Conservation (phyloP, 257 asterid species). For the Cinchona pubescens region DNA sequence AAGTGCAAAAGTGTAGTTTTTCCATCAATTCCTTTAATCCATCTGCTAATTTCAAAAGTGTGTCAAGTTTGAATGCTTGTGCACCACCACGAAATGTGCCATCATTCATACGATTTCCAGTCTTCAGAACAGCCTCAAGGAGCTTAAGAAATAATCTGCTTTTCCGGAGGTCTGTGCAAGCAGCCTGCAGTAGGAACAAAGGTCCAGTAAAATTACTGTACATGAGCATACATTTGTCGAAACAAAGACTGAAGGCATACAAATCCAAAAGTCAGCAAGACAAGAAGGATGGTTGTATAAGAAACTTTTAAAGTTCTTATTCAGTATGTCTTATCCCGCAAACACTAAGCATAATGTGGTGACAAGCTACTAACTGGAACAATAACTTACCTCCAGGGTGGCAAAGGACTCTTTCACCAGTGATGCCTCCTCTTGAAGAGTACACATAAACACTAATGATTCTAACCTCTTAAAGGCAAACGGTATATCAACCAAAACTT, state of each 20-base stretch:
- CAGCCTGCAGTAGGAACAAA: conserved; percentile 55
- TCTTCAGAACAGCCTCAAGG: conserved; percentile 93
- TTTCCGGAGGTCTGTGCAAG: conserved; percentile 73
- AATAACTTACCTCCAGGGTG: conserved; percentile 66
- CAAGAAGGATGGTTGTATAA: not conserved
- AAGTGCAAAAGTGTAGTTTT: conserved; percentile 84
- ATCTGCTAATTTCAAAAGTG: conserved; percentile 75
- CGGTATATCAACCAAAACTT: conserved; percentile 74
- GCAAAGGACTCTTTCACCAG: conserved; percentile 53
- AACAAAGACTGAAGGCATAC: not conserved
- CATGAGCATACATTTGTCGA: not conserved
- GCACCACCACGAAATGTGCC: conserved; percentile 97
- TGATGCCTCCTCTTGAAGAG: conserved; percentile 64
- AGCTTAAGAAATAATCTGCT: conserved; percentile 85
- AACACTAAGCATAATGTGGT: not conserved
- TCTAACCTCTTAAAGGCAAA: conserved; percentile 82
- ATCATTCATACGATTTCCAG: conserved; percentile 91
- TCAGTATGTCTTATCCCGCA: not conserved
- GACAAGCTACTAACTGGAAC: conserved; percentile 1
- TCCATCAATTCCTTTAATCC: conserved; percentile 90
- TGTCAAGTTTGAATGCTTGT: conserved; percentile 91
- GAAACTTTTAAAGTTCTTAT: not conserved
- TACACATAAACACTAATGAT: conserved; percentile 66
- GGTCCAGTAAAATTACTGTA: not conserved
- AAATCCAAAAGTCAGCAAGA: not conserved